Evolutionary conservation across 768 basidiomycete genomes (phyloP).

Genomic region (Rhizopogon vulgaris): DNA sequence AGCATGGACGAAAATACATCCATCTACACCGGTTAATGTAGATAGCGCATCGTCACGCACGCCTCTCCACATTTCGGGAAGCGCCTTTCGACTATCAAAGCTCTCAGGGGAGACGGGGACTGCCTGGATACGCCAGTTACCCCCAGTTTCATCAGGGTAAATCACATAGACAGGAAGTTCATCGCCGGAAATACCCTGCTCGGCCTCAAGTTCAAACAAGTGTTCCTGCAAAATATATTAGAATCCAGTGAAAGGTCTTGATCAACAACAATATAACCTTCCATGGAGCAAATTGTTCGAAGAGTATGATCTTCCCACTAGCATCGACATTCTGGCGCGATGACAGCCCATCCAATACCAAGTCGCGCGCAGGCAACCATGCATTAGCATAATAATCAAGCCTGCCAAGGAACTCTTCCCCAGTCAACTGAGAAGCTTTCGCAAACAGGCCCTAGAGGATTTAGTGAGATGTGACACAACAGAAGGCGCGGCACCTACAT

Average conservation of each 20-base stretch:
- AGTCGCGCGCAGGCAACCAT: conserved; percentile 88
- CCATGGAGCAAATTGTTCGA: conserved; percentile 82
- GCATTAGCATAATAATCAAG: conserved; percentile 80
- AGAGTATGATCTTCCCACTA: conserved; percentile 71
- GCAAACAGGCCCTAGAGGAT: conserved; percentile 57
- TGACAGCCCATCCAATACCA: conserved; percentile 58
- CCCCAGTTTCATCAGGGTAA: conserved; percentile 76
- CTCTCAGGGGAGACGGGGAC: conserved; percentile 77
- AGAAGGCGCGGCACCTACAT: conserved; percentile 45
- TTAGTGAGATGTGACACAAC: conserved; percentile 5
- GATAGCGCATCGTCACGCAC: conserved; percentile 80
- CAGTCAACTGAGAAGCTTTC: conserved; percentile 76
- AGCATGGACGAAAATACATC: conserved; percentile 90
- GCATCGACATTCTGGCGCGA: conserved; percentile 57
- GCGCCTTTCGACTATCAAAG: conserved; percentile 85
- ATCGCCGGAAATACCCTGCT: conserved; percentile 37
- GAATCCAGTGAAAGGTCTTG: not conserved
- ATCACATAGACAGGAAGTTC: conserved; percentile 75
- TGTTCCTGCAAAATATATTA: conserved; percentile 57
- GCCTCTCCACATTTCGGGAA: conserved; percentile 93
- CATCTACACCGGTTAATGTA: conserved; percentile 65
- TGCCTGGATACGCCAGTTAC: conserved; percentile 89
- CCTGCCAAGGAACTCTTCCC: conserved; percentile 75
- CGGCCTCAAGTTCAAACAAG: conserved; percentile 78
- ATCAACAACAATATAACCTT: conserved; percentile 45